A percentile compares a stretch with the other conserved stretches of the same genome.
Evolutionary conservation across 345 rosid species (phyloP).

Genomic region (Trapa bicornis): DNA sequence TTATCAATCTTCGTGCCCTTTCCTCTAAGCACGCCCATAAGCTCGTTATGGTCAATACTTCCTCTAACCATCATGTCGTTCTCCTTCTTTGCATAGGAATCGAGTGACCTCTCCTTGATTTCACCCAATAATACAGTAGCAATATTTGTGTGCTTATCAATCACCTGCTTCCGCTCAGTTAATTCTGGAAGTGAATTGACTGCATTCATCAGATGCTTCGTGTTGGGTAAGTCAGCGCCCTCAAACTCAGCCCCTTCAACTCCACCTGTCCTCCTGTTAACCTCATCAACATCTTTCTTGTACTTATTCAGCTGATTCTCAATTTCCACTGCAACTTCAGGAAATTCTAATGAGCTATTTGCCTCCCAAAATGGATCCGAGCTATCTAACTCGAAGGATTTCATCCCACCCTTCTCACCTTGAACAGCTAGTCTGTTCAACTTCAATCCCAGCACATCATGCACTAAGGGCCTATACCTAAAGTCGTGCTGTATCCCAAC

Average conservation of each 20-base stretch:
- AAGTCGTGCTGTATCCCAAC: slow-evolving; percentile 94
- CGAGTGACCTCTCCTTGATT: slow-evolving; percentile 92
- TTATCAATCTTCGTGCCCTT: slow-evolving; percentile 83
- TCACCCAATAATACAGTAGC: slow-evolving; percentile 83
- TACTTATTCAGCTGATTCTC: slow-evolving; percentile 78
- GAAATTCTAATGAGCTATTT: slow-evolving; percentile 80
- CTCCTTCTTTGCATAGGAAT: slow-evolving; percentile 82
- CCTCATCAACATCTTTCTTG: slow-evolving; percentile 94
- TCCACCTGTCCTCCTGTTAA: slow-evolving; percentile 82
- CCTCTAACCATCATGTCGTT: slow-evolving; percentile 87
- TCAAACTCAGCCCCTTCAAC: slow-evolving; percentile 81
- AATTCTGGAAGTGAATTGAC: slow-evolving; percentile 93
- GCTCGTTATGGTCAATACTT: slow-evolving; percentile 63
- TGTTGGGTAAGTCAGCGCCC: slow-evolving; percentile 82
- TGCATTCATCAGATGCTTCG: slow-evolving; percentile 94
- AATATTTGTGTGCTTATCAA: slow-evolving; percentile 95
- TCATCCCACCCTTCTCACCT: slow-evolving; percentile 86
- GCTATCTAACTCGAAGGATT: slow-evolving; percentile 75
- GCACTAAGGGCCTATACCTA: slow-evolving; percentile 88
- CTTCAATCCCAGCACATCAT: slow-evolving; percentile 80
- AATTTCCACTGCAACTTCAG: slow-evolving; percentile 92
- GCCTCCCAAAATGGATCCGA: slow-evolving; percentile 84
- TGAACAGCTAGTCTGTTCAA: slow-evolving; percentile 73
- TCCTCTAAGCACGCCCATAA: slow-evolving; percentile 62
- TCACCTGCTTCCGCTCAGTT: slow-evolving; percentile 87